Percentiles rank a stretch among this genome's conserved stretches.
These are phyloP conservation scores for Melampsora abietis-canadensis DNA, from an alignment of 1,284 basidiomycete genomes.

Conservation along the genomic window DNA sequence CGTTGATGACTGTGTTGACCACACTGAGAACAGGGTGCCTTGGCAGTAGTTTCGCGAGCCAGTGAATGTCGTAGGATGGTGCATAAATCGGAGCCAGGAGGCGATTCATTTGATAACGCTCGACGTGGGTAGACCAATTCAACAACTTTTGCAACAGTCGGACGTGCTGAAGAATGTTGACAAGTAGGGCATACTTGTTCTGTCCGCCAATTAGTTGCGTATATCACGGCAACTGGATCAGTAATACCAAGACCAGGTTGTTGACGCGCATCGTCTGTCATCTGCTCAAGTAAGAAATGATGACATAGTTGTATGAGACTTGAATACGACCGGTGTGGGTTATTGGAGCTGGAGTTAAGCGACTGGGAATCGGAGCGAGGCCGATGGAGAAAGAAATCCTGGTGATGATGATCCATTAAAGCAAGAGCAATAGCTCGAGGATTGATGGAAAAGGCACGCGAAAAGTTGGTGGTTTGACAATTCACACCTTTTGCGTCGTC, in stretches of 20 bases:
- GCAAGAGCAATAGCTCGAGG: constrained; percentile 78
- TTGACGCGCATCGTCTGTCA: constrained; percentile 61
- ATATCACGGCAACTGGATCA: constrained; percentile 45
- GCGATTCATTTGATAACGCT: constrained; percentile 60
- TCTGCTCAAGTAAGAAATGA: constrained; percentile 80
- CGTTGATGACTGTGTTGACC: constrained; percentile 71
- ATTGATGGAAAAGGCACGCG: constrained; percentile 77
- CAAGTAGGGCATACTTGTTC: constrained; percentile 71
- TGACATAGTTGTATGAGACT: constrained; percentile 92
- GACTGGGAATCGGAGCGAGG: constrained; percentile 9
- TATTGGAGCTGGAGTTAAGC: constrained; percentile 7
- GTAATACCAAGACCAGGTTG: constrained; percentile 45
- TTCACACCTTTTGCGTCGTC: constrained; percentile 91
- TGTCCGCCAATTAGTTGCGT: constrained; percentile 53
- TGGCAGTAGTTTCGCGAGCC: constrained; percentile 74
- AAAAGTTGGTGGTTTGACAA: constrained; percentile 95
- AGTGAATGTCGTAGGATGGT: constrained; percentile 73
- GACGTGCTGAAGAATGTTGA: constrained; percentile 72
- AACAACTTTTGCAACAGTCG: constrained; percentile 76
- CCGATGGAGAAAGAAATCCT: constrained; percentile 31
- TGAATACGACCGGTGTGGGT: constrained; percentile 63
- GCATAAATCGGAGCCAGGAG: constrained; percentile 62
- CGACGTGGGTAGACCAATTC: constrained; percentile 84
- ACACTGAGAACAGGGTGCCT: constrained; percentile 79
- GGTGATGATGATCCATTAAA: constrained; percentile 78